These are phyloP conservation scores for Microsporum canis DNA, from an alignment of 2,329 filamentous ascomycete species.

Conservation along the genomic window DNA sequence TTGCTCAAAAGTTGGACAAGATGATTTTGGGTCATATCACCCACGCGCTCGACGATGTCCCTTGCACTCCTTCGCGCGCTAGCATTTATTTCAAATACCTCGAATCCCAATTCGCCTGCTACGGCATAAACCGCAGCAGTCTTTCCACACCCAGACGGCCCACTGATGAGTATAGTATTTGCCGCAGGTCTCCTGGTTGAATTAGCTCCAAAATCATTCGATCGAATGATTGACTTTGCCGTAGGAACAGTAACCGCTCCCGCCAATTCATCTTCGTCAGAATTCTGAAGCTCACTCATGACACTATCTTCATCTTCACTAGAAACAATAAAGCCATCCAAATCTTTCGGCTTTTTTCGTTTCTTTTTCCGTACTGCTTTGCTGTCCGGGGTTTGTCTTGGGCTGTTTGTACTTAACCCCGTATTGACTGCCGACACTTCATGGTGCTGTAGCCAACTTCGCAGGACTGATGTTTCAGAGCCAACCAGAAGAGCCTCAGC, in stretches of 20 bases:
- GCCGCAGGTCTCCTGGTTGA: slow-evolving; percentile 41
- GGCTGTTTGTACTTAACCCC: slow-evolving; percentile 21
- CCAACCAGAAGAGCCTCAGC: slow-evolving; percentile 64
- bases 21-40: slow-evolving; percentile 95
- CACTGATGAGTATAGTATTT: slow-evolving; percentile 74
- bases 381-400: slow-evolving; percentile 20
- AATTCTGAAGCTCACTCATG: slow-evolving; percentile 55
- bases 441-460: slow-evolving; percentile 68
- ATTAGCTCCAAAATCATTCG: slow-evolving; percentile 28
- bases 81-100: slow-evolving; percentile 89
- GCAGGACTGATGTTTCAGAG: slow-evolving; percentile 57
- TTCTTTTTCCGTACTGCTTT: slow-evolving; percentile 37
- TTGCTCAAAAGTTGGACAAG: slow-evolving; percentile 52
- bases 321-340: slow-evolving; percentile 69
- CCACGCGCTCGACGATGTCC: slow-evolving; percentile 82
- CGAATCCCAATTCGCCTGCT: slow-evolving; percentile 82
- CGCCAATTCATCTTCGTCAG: slow-evolving; percentile 35
- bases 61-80: slow-evolving; percentile 73
- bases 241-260: slow-evolving; percentile 27
- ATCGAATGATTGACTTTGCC: slow-evolving; percentile 33
- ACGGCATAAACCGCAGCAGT: slow-evolving; percentile 85
- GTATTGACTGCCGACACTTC: slow-evolving; percentile 67
- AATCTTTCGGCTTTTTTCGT: slow-evolving; percentile 55
- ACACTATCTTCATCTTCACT: slow-evolving; percentile 63
- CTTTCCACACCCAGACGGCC: slow-evolving; percentile 83